Conservation (phyloP, 2,329 filamentous ascomycete species). For the Sclerotinia subarctica region DNA sequence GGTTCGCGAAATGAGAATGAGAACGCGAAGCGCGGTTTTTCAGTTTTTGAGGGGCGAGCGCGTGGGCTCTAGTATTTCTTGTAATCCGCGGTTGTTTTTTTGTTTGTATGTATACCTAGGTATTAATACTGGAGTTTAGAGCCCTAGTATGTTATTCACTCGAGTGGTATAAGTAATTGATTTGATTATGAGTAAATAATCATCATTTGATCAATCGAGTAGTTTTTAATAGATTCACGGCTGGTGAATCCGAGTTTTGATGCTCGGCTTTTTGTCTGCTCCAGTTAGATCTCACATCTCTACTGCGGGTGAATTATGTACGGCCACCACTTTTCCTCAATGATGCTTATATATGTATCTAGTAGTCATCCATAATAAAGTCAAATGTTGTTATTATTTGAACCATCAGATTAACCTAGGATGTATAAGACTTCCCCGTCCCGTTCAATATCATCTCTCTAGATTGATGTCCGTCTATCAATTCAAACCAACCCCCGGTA, state of each 20-base stretch:
- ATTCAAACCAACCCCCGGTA: neutral
- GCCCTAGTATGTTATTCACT: neutral
- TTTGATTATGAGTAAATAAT: neutral
- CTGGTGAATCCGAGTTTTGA: conserved; percentile 2
- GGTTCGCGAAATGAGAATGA: conserved; percentile 11
- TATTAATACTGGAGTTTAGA: neutral
- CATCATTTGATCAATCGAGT: neutral
- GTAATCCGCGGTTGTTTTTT: neutral
- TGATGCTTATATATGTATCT: neutral
- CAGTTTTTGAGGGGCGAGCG: conserved; percentile 7
- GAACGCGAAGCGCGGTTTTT: conserved; percentile 19
- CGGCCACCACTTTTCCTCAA: neutral
- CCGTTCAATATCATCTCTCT: neutral
- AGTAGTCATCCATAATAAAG: neutral
- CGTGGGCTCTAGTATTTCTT: neutral
- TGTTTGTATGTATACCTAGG: no score
- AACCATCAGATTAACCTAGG: neutral
- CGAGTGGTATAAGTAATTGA: neutral
- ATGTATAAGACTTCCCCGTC: neutral
- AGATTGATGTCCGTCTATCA: neutral
- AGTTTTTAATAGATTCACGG: neutral
- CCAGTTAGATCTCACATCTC: no score
- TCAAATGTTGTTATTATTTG: neutral
- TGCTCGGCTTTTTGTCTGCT: neutral
- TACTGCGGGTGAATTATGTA: neutral